phyloP scores from a whole-genome alignment of 2,329 filamentous ascomycete species.

The Venturia nashicola region DNA sequence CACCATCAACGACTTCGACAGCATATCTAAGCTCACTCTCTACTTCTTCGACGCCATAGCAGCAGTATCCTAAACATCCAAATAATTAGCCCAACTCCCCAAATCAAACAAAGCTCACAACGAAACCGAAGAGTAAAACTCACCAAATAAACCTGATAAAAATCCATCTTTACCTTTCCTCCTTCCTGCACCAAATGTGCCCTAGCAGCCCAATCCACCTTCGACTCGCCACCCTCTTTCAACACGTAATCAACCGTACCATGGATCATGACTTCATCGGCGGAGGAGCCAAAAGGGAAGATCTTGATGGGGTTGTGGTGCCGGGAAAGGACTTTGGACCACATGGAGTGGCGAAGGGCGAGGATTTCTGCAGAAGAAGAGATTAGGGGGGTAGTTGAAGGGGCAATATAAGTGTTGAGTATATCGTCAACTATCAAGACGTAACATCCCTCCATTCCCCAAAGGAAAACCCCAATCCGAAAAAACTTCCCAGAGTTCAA shows the following conservation, averaged over 20 bases:
- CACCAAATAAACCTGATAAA: constrained; percentile 10
- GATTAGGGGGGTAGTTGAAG: neutral
- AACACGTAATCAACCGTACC: constrained; percentile 41
- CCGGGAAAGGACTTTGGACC: constrained; percentile 37
- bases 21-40: neutral
- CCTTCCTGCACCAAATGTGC: constrained; percentile 37
- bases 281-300: constrained; percentile 35
- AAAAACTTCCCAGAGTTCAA: too few relatives aligned
- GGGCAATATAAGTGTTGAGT: neutral
- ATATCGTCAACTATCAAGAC: too few relatives aligned
- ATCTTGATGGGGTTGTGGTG: constrained; percentile 35
- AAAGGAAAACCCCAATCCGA: too few relatives aligned
- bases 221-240: constrained; percentile 35
- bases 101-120: too few relatives aligned
- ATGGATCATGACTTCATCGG: constrained; percentile 41
- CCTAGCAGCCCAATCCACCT: constrained; percentile 42
- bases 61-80: neutral
- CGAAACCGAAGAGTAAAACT: neutral
- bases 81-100: too few relatives aligned
- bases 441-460: too few relatives aligned
- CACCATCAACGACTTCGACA: too few relatives aligned
- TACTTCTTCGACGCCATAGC: neutral
- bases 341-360: constrained; percentile 37
- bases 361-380: constrained; percentile 32
- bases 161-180: constrained; percentile 3